Evolutionary conservation across 208 protist species (phyloP).

Genomic region (Crithidia sp.): DNA sequence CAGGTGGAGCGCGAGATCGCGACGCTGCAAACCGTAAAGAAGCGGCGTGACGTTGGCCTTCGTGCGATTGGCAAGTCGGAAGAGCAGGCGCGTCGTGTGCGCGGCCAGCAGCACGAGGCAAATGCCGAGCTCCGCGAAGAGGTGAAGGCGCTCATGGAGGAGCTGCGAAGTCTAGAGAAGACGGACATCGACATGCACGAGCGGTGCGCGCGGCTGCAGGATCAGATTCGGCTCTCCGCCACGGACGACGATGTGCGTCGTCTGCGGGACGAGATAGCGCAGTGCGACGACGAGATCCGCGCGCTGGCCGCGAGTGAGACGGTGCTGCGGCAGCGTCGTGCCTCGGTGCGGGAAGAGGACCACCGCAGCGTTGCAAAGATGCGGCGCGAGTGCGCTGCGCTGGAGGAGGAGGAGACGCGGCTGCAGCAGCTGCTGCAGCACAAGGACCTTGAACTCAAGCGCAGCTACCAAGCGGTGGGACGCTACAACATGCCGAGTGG

Average conservation of each 20-base stretch:
- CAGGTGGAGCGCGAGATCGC: slow-evolving; percentile 63
- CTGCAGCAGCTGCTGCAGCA: slow-evolving; percentile 50
- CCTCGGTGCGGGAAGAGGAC: slow-evolving; percentile 43
- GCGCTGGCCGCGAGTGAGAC: slow-evolving; percentile 21
- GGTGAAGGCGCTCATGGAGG: slow-evolving; percentile 50
- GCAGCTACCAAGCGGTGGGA: slow-evolving; percentile 39
- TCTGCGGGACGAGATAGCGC: slow-evolving; percentile 35
- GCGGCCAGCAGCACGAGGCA: slow-evolving; percentile 53
- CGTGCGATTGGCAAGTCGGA: slow-evolving; percentile 53
- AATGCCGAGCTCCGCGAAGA: slow-evolving; percentile 48
- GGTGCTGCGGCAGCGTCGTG: slow-evolving; percentile 42
- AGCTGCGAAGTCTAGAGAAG: slow-evolving; percentile 51
- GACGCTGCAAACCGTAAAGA: slow-evolving; percentile 62
- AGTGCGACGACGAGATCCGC: slow-evolving; percentile 36
- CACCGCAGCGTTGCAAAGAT: slow-evolving; percentile 36
- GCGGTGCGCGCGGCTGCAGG: slow-evolving; percentile 56
- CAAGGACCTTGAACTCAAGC: slow-evolving; percentile 60
- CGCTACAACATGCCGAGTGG: neutral
- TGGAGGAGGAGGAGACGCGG: slow-evolving; percentile 56
- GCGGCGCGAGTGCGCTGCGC: slow-evolving; percentile 42
- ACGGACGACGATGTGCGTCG: slow-evolving; percentile 52
- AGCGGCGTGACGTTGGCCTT: slow-evolving; percentile 52
- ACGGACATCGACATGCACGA: slow-evolving; percentile 67
- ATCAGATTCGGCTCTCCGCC: slow-evolving; percentile 59
- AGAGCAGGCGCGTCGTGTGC: slow-evolving; percentile 39